phyloP scores from a whole-genome alignment of 2,329 filamentous ascomycete genomes.

The Phoma herbarum region DNA sequence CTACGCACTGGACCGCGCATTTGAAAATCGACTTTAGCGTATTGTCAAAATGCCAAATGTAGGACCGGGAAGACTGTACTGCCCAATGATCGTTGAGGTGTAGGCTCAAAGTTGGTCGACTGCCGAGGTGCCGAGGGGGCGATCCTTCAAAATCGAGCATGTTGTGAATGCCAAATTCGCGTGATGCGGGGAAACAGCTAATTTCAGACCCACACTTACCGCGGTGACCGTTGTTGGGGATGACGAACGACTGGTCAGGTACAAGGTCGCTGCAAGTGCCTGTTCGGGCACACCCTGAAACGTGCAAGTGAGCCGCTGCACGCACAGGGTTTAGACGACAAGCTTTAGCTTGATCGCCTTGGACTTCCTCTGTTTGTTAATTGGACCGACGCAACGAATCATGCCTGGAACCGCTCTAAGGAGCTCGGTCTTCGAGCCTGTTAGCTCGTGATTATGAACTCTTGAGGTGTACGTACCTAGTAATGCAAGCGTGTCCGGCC shows the following conservation, averaged over 20 bases:
- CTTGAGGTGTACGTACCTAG: conserved; percentile 15
- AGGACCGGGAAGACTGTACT: neutral
- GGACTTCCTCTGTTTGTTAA: conserved; percentile 25
- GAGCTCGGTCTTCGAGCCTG: conserved; percentile 17
- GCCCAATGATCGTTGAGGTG: conserved; percentile 7
- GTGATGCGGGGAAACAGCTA: conserved; percentile 19
- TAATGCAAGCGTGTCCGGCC: conserved; percentile 9
- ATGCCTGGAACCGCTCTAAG: conserved; percentile 19
- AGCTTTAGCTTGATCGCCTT: conserved; percentile 36
- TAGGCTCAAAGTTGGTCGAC: neutral
- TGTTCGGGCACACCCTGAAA: conserved; percentile 24
- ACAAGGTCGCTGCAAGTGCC: conserved; percentile 23
- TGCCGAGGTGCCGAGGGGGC: conserved; percentile 23
- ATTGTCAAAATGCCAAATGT: neutral
- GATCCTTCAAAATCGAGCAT: conserved; percentile 1
- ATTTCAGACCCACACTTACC: conserved; percentile 5
- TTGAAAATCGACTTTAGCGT: neutral
- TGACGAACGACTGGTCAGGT: conserved; percentile 19
- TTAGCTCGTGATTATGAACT: conserved; percentile 8
- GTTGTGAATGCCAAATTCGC: conserved; percentile 12
- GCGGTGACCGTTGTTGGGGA: conserved; percentile 4
- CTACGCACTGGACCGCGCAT: neutral
- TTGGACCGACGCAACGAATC: conserved; percentile 20
- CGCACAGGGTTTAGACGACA: conserved; percentile 28
- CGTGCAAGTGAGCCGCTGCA: conserved; percentile 25